phyloP scores from a whole-genome alignment of 2,329 filamentous ascomycete species.

The Xylariomycetidae sp. region DNA sequence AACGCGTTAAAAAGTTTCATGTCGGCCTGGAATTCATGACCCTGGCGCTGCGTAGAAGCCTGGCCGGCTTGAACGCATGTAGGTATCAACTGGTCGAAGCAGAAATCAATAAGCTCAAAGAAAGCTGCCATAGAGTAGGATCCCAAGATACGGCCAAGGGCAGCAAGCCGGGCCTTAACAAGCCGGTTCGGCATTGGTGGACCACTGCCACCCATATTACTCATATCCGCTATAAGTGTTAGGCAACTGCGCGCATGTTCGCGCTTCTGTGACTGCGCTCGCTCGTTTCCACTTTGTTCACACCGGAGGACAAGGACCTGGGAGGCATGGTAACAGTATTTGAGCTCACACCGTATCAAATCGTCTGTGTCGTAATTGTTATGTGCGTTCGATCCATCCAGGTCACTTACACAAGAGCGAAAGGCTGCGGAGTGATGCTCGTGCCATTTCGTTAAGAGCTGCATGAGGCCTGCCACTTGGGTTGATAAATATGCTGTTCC shows the following conservation, averaged over 20 bases:
- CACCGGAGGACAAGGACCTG: slow-evolving; percentile 13
- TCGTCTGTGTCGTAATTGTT: too few relatives aligned
- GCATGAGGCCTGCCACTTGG: slow-evolving; percentile 8
- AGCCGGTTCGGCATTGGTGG: too few relatives aligned
- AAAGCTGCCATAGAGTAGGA: slow-evolving; percentile 14
- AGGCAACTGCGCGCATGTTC: slow-evolving; percentile 12
- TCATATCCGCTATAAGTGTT: slow-evolving; percentile 7
- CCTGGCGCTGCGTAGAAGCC: too few relatives aligned
- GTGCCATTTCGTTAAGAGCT: slow-evolving; percentile 6
- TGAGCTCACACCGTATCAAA: slow-evolving; percentile 9
- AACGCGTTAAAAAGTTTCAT: too few relatives aligned
- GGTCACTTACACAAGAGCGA: not conserved
- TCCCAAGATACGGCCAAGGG: slow-evolving; percentile 11
- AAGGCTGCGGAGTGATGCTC: slow-evolving; percentile 6
- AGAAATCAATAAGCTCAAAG: slow-evolving; percentile 11
- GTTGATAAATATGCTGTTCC: slow-evolving; percentile 3
- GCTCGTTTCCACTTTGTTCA: slow-evolving; percentile 9
- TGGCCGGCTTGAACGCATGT: too few relatives aligned
- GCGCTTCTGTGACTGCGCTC: slow-evolving; percentile 3
- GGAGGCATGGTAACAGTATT: slow-evolving; percentile 14
- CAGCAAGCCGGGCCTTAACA: slow-evolving; percentile 7
- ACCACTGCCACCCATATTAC: slow-evolving; percentile 1
- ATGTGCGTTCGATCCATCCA: too few relatives aligned
- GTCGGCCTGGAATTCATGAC: too few relatives aligned
- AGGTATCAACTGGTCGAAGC: too few relatives aligned